A percentile compares a stretch with the other conserved stretches of the same genome.
Evolutionary conservation across 192 early-diverging fungal genomes (phyloP).

Genomic region (Chytriomyces hyalinus): DNA sequence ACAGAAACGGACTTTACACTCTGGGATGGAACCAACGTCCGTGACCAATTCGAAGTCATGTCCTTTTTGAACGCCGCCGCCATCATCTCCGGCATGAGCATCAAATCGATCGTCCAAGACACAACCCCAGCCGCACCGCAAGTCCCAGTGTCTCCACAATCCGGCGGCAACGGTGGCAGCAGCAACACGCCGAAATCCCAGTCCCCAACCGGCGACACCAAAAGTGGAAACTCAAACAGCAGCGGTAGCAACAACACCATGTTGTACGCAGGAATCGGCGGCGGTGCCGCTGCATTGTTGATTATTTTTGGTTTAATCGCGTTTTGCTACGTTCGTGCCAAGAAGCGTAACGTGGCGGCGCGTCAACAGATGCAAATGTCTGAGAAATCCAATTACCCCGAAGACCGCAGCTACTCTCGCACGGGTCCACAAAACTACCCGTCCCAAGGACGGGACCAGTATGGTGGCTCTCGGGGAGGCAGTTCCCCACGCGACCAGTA

Average conservation of each 20-base stretch:
- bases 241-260: not conserved
- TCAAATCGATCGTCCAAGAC: not conserved
- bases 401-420: no score
- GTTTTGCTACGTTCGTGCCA: not conserved
- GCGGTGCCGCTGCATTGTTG: not conserved
- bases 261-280: constrained; percentile 3
- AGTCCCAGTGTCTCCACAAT: not conserved
- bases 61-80: constrained; percentile 3
- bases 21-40: constrained; percentile 25
- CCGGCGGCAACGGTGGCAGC: no score
- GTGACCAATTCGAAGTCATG: constrained; percentile 31
- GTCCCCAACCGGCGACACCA: not conserved
- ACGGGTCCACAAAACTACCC: no score
- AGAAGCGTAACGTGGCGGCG: not conserved
- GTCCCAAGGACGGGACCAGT: no score
- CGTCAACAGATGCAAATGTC: not conserved
- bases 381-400: no score
- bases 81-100: not conserved
- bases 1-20: constrained; percentile 10
- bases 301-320: not conserved
- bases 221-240: not conserved
- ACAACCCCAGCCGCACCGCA: constrained; percentile 4
- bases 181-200: not conserved
- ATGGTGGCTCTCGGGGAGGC: no score
- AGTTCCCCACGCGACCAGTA: no score